Percentiles rank a stretch among this genome's conserved stretches.
These are phyloP conservation scores for Nakataea oryzae DNA, from an alignment of 2,329 filamentous ascomycete genomes.

Conservation along the genomic window DNA sequence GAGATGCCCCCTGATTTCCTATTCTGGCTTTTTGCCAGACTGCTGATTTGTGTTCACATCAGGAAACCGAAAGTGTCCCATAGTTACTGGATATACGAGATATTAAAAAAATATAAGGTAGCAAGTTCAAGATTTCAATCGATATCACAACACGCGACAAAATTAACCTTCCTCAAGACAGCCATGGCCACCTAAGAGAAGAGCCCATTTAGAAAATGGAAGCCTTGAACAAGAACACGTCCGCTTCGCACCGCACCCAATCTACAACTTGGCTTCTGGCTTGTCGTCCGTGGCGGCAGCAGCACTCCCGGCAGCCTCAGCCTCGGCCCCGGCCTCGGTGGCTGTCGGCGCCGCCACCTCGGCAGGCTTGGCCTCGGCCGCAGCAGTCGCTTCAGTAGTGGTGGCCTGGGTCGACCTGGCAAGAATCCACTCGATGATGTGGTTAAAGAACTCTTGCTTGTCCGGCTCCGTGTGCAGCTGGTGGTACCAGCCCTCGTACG, in stretches of 20 bases:
- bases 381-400: neutral
- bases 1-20: too few relatives aligned
- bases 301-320: constrained; percentile 7
- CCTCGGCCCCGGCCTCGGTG: constrained; percentile 1
- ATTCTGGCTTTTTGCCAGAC: too few relatives aligned
- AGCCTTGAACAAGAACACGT: neutral
- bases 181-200: neutral
- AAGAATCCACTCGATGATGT: constrained; percentile 59
- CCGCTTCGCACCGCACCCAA: neutral
- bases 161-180: neutral
- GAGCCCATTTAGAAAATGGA: neutral
- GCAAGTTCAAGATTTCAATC: neutral
- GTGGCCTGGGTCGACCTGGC: constrained; percentile 20
- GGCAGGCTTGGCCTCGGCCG: too few relatives aligned
- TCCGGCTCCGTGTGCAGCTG: constrained; percentile 52
- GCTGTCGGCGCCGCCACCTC: neutral
- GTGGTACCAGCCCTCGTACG: constrained; percentile 72
- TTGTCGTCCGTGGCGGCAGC: constrained; percentile 1
- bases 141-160: neutral
- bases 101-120: neutral
- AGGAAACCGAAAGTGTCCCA: too few relatives aligned
- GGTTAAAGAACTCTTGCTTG: constrained; percentile 42
- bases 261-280: neutral
- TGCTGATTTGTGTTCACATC: too few relatives aligned
- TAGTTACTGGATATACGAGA: too few relatives aligned